These are phyloP conservation scores for Sanghuangporus weigelae DNA, from an alignment of 1,284 basidiomycete genomes.

Conservation along the genomic window DNA sequence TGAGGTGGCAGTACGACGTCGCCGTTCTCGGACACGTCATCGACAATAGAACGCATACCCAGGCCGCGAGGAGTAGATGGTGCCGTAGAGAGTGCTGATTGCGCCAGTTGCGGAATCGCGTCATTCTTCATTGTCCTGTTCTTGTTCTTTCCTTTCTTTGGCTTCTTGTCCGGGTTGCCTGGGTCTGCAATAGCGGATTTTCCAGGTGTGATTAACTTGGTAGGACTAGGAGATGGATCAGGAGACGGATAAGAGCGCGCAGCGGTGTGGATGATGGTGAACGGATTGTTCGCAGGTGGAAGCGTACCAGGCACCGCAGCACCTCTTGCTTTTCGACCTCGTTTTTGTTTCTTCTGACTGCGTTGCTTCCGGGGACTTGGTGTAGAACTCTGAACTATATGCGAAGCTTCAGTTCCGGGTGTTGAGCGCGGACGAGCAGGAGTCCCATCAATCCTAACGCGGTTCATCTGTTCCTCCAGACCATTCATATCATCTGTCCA, in stretches of 20 bases:
- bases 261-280: background rate
- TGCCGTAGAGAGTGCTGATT: constrained; percentile 3
- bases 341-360: background rate
- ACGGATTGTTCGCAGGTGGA: background rate
- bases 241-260: constrained; percentile 22
- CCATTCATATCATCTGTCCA: constrained; percentile 4
- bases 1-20: constrained; percentile 36
- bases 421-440: background rate
- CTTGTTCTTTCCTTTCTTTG: constrained; percentile 20
- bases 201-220: constrained; percentile 3
- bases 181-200: constrained; percentile 10
- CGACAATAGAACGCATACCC: constrained; percentile 40
- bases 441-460: background rate
- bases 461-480: constrained; percentile 1
- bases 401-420: background rate
- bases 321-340: background rate
- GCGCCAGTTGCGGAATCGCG: background rate
- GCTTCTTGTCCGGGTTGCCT: constrained; percentile 17
- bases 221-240: constrained; percentile 19
- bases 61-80: constrained; percentile 22
- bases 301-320: background rate
- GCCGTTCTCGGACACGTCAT: constrained; percentile 45
- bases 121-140: constrained; percentile 11
- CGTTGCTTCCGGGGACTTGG: background rate
- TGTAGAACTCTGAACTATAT: background rate